Base-by-base conservation (phyloP, 75 land plant species). In the Chamaecyparis obtusa region DNA sequence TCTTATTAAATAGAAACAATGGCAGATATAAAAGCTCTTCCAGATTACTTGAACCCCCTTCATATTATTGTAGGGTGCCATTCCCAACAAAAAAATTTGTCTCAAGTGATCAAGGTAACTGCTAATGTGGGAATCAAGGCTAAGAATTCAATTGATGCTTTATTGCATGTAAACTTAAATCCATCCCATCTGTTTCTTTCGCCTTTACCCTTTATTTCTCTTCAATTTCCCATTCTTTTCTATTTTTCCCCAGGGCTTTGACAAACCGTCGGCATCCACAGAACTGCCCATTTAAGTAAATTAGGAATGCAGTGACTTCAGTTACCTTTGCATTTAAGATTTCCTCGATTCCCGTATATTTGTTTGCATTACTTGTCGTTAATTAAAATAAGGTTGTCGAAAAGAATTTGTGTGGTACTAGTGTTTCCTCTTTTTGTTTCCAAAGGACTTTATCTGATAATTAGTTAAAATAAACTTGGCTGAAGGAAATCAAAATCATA, bases 161-260 rank as follows among this genome's bases (percentile, higher is more conserved):
- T 9, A 6, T 78, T 8, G 81, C 21, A 17, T 64, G 69, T 19
- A 19, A 16, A 21, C 3, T 78, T 15, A 36, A 78, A 78, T 14
- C 81, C 37, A 16, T 36, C 44, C 37, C 19, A 48, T 48, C 35
- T 77, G 24, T 10, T 39, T 43, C 9, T n/a, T 80, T 9, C n/a
- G 8, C 6, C 83, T 80, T 80, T 80, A 80, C 44, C 83, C 83
- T 80, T 80, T 80, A 80, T 80, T 80, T 49, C 11, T 77, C 3
- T 39, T 80, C 32, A 44, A 80, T 44, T 80, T 80, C 83, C 49
- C 3, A 41, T 44, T 44, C 13, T 80, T 7, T 44, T 49, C 49
- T 80, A 11, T 80, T 80, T 27, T n/a, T n/a, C n/a, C 44, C 10
- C 27, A 80, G 19, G 44, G 43, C 82, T 79, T 5, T 79, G 7